Percentiles rank a stretch among this genome's conserved stretches.
Evolutionary conservation across 1,139 yeast species (phyloP).

Genomic region (Insectozyma bohioensis): DNA sequence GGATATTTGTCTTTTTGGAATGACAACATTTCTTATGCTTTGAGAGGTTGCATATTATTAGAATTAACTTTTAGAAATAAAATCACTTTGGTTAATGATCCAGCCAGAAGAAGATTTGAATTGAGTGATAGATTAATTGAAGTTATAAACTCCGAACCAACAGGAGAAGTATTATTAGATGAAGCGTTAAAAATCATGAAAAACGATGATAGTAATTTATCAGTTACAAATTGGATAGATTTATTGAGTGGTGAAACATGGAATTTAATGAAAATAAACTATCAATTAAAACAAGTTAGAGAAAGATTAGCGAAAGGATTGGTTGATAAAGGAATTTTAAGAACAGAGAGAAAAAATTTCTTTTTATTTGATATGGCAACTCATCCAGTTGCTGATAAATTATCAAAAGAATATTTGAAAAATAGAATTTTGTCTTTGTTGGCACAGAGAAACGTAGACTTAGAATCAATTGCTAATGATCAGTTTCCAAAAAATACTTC

Average conservation of each 20-base stretch:
- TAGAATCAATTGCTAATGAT: conserved; percentile 48
- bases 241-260: conserved; percentile 94
- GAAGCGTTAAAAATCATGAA: conserved; percentile 92
- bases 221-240: conserved; percentile 93
- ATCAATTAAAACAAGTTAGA: conserved; percentile 94
- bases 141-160: conserved; percentile 79
- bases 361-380: conserved; percentile 97
- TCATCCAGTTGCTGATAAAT: conserved; percentile 87
- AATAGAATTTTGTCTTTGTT: conserved; percentile 70
- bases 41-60: conserved; percentile 89
- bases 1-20: conserved; percentile 98
- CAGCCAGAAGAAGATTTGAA: conserved; percentile 89
- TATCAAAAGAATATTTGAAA: conserved; percentile 77
- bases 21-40: conserved; percentile 93
- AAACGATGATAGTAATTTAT: conserved; percentile 72
- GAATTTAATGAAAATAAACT: conserved; percentile 91
- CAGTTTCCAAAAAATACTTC: conserved; percentile 71
- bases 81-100: conserved; percentile 86
- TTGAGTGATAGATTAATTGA: conserved; percentile 84
- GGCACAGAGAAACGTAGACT: conserved; percentile 65
- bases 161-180: conserved; percentile 94
- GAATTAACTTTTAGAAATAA: conserved; percentile 91
- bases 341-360: conserved; percentile 94
- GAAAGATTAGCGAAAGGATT: conserved; percentile 95
- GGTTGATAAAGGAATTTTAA: conserved; percentile 95